Conservation (phyloP, 2,329 filamentous ascomycete genomes). For the Setomelanomma holmii region DNA sequence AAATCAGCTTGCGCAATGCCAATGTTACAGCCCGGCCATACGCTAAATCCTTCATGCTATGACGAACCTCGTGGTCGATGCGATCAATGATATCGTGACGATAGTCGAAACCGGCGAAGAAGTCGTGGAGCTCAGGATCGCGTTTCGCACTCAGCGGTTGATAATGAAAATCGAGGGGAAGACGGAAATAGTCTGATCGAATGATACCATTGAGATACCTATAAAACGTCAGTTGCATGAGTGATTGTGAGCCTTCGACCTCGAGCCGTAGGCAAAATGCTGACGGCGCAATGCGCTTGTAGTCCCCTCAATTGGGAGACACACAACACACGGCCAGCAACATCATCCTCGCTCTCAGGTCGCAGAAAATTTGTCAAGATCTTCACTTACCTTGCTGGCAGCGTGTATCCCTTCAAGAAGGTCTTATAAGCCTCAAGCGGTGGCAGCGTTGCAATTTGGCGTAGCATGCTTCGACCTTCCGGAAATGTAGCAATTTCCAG, state of each 20-base stretch:
- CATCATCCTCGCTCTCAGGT: not conserved
- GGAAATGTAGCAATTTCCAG: slow-evolving; percentile 24
- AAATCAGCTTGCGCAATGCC: slow-evolving; percentile 26
- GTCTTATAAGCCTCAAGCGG: slow-evolving; percentile 32
- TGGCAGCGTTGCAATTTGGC: slow-evolving; percentile 15
- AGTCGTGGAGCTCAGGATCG: slow-evolving; percentile 32
- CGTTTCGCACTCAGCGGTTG: slow-evolving; percentile 10
- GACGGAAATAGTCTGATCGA: slow-evolving; percentile 15
- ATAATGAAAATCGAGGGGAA: slow-evolving; percentile 17
- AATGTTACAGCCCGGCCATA: slow-evolving; percentile 12
- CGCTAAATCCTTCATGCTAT: slow-evolving; percentile 14
- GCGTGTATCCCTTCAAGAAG: slow-evolving; percentile 37
- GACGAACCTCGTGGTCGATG: slow-evolving; percentile 29
- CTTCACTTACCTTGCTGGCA: slow-evolving; percentile 31
- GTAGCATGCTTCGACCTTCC: slow-evolving; percentile 15
- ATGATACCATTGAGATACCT: slow-evolving; percentile 27
- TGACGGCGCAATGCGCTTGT: not conserved
- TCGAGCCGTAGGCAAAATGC: not conserved
- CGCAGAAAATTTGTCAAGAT: not conserved
- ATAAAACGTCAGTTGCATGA: slow-evolving; percentile 1
- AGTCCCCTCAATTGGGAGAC: not conserved
- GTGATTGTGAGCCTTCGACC: not conserved
- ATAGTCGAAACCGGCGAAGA: slow-evolving; percentile 33
- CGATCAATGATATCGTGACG: slow-evolving; percentile 30
- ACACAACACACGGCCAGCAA: not conserved